Evolutionary conservation across 352 stramenopile species (phyloP), one percentile per base, ranked within the genome.

Genomic region (Globisporangium paroecandrum): DNA sequence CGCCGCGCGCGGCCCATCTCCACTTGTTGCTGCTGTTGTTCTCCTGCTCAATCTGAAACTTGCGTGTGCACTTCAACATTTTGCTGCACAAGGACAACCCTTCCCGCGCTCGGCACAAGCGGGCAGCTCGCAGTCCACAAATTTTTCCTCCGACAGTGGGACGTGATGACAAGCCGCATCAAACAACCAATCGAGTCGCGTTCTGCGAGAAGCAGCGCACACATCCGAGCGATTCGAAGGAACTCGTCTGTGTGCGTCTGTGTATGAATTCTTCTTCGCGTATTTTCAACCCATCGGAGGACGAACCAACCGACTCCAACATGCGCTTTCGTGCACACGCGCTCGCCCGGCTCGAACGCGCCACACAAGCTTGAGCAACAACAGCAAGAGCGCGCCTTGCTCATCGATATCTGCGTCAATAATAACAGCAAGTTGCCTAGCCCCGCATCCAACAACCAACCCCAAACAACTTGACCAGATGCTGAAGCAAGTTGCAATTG

Each of bases 141-240:
- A 22, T 56, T 61, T 54, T 57, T 43, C 29, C 43, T 41, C 29
- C 25, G 25, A 70, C 29, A 70, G 65, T 70, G 57, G 65, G 58
- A 69, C 27, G 38, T 4, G 2, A 51, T 54, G 36, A 56, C 62
- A 62, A 68, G 20, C 55, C 27, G 54, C 54, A 10, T 59, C 54
- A 59, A 59, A 24, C 25, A 58, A 58, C 43, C 43, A 51, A 51
- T 51, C 18, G 43, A 22, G 22, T n/a, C 43, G 43, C 43, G n/a
- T 47, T n/a, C 41, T 22, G 18, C 43, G 7, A 51, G 43, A 36
- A 36, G 13, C n/a, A 59, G 22, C 51, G 22, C 51, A 58, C 51
- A 34, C 51, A 34, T 24, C 20, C n/a, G 20, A 9, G 22, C 10
- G n/a, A 27, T 15, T n/a, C 54, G 54, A 41, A 46, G 55, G 34